Evolutionary conservation across 768 basidiomycete genomes (phyloP), one percentile per base, ranked within the genome.

Genomic region (Termitomyces sp.): DNA sequence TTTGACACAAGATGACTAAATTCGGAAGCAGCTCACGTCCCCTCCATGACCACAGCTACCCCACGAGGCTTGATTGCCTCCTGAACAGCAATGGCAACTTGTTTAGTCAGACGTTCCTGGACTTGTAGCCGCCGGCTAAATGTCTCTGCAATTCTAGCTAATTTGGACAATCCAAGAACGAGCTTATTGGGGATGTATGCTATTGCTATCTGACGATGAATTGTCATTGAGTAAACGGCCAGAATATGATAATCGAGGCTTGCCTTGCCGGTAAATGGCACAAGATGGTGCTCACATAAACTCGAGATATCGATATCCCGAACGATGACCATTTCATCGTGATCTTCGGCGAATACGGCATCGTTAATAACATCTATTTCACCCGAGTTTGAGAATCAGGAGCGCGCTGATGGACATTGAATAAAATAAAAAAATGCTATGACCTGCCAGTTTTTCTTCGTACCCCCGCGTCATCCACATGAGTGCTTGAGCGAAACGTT

Each of bases 381-480:
- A 26, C 52, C 29, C 4, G 14, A 47, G n/a, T 20, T 49, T 55
- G 29, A 63, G 18, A 53, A 55, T 58, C 55, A 58, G 53, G 39
- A 26, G 41, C 14, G 41, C 56, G 44, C 48, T 44, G 56, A 29
- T 48, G 39, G 4, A 12, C 41, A n/a, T n/a, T n/a, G n/a, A n/a
- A n/a, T 22, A 62, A 67, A 62, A 58, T 58, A 59, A 36, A 59
- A 48, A 69, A 53, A 55, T 6, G 39, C 24, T 62, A 63, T 59
- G 53, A 94, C 94, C 92, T 74, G 87, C 85, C 63, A 99, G 74
- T 62, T 92, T 85, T 70, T 98, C 95, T 70, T 98, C 97, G 73
- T 99, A 99, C 10, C 97, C 97, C 68, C 89, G 86, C 34, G 97
- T 98, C 95, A 98, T 97, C 94, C 94, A 98, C 80, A 99, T 84